Evolutionary conservation across 2,329 filamentous ascomycete genomes (phyloP).

Genomic region (Alternaria viburni): DNA sequence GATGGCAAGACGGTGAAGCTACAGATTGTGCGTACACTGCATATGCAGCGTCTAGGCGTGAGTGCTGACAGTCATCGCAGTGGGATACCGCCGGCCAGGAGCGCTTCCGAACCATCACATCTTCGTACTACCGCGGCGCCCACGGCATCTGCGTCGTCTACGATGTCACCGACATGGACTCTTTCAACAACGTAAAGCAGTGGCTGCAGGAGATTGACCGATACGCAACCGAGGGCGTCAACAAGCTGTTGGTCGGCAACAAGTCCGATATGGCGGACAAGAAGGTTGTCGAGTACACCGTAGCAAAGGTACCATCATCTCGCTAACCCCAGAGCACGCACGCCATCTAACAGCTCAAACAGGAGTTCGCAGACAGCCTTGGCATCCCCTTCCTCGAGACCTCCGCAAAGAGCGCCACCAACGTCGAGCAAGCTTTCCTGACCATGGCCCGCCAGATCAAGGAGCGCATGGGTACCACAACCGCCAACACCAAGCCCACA

Average conservation of each 20-base stretch:
- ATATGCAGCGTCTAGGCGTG: background rate
- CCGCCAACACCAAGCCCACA: slow-evolving; percentile 97
- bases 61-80: slow-evolving; percentile 57
- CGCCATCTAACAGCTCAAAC: slow-evolving; percentile 26
- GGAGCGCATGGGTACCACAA: slow-evolving; percentile 97
- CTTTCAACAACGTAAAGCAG: slow-evolving; percentile 99
- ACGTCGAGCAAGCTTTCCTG: slow-evolving; percentile 99
- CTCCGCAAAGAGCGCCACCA: slow-evolving; percentile 98
- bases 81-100: slow-evolving; percentile 99
- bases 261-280: slow-evolving; percentile 99
- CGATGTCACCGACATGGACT: slow-evolving; percentile 99
- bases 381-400: slow-evolving; percentile 99
- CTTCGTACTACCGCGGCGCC: slow-evolving; percentile 98
- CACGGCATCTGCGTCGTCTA: slow-evolving; percentile 99
- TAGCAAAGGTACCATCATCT: slow-evolving; percentile 82
- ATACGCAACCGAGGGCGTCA: slow-evolving; percentile 98
- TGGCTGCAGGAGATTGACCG: slow-evolving; percentile 99
- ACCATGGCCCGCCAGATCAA: slow-evolving; percentile 99
- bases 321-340: background rate
- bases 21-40: slow-evolving; percentile 71
- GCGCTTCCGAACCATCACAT: slow-evolving; percentile 99
- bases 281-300: slow-evolving; percentile 99
- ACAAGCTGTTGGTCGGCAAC: slow-evolving; percentile 99
- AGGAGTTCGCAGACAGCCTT: slow-evolving; percentile 99
- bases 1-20: slow-evolving; percentile 99